Conservation (phyloP, 768 basidiomycete genomes). For the Naematelia aurantialba region DNA sequence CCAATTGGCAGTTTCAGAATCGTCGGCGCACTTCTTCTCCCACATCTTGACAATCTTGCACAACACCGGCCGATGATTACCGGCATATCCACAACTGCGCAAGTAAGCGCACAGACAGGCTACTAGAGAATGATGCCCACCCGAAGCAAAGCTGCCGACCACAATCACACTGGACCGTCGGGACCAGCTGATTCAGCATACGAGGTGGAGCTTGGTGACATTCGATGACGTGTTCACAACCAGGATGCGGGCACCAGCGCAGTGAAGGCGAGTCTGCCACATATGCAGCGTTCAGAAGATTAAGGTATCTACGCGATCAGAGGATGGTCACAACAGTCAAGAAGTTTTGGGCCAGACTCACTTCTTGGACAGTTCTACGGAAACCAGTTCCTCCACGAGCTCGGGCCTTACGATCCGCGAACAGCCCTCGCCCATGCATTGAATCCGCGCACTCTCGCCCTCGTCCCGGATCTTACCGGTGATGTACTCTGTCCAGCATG, state of each 20-base stretch:
- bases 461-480: slow-evolving; percentile 71
- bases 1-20: slow-evolving; percentile 99
- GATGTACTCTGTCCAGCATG: slow-evolving; percentile 79
- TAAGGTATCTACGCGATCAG: slow-evolving; percentile 61
- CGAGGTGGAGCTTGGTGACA: slow-evolving; percentile 77
- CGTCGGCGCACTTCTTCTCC: slow-evolving; percentile 95
- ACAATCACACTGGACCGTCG: slow-evolving; percentile 80
- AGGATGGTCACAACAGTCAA: background rate
- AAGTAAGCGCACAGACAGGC: background rate
- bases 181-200: slow-evolving; percentile 73
- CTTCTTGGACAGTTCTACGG: slow-evolving; percentile 54
- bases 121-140: slow-evolving; percentile 15
- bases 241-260: slow-evolving; percentile 92
- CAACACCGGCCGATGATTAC: slow-evolving; percentile 86
- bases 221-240: slow-evolving; percentile 89
- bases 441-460: slow-evolving; percentile 52
- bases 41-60: slow-evolving; percentile 86
- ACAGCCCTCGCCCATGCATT: slow-evolving; percentile 54
- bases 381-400: slow-evolving; percentile 55
- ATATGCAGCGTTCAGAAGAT: slow-evolving; percentile 82
- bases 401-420: slow-evolving; percentile 51
- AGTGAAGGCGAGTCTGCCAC: slow-evolving; percentile 76
- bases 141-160: slow-evolving; percentile 90
- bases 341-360: slow-evolving; percentile 39
- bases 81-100: slow-evolving; percentile 67